Base-by-base conservation (phyloP, 345 rosid genomes). In the Pistacia vera region DNA sequence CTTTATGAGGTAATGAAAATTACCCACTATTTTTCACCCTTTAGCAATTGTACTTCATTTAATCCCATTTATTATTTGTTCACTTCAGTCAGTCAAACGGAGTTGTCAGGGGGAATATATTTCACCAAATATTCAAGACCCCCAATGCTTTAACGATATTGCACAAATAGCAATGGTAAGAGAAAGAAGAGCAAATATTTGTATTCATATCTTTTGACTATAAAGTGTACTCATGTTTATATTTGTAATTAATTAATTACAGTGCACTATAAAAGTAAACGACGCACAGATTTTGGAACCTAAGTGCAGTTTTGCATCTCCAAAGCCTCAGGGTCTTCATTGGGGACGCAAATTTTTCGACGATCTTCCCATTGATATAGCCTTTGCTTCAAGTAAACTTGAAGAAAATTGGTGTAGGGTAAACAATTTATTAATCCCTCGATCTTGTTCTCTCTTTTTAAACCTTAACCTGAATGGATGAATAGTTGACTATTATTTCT, bases 381-480 rank as follows among this genome's bases (percentile, higher is more conserved):
- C 41, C 70, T 65, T 48, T 13, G 17, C 79, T 30, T 12, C 75
- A 56, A 4, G 17, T 8, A 5, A 18, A 36, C 11, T 2, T 3
- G 51, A 63, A 28, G 61, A 33, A 11, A 78, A 72, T 56, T 81
- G 83, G 83, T 81, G 83, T 36, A 59, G 83, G 60, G 83, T 77
- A 81, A 49, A 7, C 13, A 16, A 28, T 38, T 11, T 8, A 41
- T 41, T 41, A 41, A 1, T 30, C 48, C n/a, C 17, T 17, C 8
- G 16, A 51, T 41, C 6, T 41, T 41, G 0, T 41, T 4, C 46
- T 41, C 46, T 6, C 46, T 41, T 41, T 41, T 41, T 6, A 41
- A 28, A 28, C 30, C 30, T 28, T 28, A 28, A 28, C 30, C 30
- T 28, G 30, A 28, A 28, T 51, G 49, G 55, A 74, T 8, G 66